Conservation (phyloP, 208 protist species). For the Leishmania martiniquensis region DNA sequence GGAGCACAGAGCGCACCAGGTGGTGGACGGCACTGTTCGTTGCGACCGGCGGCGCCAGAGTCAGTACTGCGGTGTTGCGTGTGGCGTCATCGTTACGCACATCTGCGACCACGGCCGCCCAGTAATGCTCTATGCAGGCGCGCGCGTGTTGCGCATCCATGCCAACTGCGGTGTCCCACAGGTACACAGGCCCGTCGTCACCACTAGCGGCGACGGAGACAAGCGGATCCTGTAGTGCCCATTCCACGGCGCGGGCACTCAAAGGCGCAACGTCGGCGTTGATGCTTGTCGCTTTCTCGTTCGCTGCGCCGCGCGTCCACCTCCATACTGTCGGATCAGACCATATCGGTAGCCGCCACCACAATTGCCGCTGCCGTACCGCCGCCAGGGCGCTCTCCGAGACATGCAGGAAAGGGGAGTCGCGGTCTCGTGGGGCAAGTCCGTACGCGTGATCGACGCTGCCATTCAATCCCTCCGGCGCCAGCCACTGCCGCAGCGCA, state of each 20-base stretch:
- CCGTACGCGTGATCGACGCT: background rate
- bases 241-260: constrained; percentile 7
- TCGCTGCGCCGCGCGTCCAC: background rate
- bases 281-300: background rate
- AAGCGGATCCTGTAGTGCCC: constrained; percentile 22
- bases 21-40: constrained; percentile 15
- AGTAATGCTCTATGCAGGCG: background rate
- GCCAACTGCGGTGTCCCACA: constrained; percentile 25
- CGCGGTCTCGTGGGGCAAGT: background rate
- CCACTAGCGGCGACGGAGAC: background rate
- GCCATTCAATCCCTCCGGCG: background rate
- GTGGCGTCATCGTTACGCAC: background rate
- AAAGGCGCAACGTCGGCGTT: background rate
- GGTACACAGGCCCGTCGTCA: constrained; percentile 4
- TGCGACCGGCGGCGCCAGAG: constrained; percentile 29
- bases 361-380: constrained; percentile 71
- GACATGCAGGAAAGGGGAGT: constrained; percentile 41
- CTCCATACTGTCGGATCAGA: constrained; percentile 22
- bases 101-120: background rate
- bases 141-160: constrained; percentile 8
- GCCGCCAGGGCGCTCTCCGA: constrained; percentile 72
- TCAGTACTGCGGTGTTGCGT: constrained; percentile 26
- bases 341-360: constrained; percentile 50
- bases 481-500: constrained; percentile 14
- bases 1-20: constrained; percentile 22